Evolutionary conservation across 306 rosid genomes (phyloP).

Genomic region (Sicyos baderoa): DNA sequence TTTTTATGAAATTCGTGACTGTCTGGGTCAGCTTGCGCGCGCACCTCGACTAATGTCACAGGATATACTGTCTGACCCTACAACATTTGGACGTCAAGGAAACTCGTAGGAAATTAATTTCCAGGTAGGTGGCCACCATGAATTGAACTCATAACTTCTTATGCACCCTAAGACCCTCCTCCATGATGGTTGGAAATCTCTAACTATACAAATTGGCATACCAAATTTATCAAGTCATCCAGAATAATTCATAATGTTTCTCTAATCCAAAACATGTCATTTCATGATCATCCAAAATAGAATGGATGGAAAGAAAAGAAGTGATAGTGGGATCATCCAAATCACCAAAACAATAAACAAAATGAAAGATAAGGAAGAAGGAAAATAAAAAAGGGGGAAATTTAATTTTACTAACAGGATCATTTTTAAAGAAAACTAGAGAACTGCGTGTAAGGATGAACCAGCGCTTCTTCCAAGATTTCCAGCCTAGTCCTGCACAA

Average conservation of each 20-base stretch:
- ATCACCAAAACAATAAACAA: conserved; percentile 13
- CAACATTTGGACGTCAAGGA: too few species aligned
- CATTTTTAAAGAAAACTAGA: conserved; percentile 87
- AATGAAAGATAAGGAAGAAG: neutral
- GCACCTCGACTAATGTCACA: too few species aligned
- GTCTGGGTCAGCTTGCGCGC: too few species aligned
- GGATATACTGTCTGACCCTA: too few species aligned
- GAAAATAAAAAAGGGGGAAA: neutral
- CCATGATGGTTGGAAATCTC: too few species aligned
- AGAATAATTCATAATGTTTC: neutral
- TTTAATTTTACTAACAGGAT: conserved; percentile 69
- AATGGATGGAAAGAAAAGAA: conserved; percentile 1
- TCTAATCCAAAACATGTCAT: neutral
- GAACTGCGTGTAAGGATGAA: conserved; percentile 90
- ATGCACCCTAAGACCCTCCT: too few species aligned
- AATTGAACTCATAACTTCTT: too few species aligned
- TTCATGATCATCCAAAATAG: neutral
- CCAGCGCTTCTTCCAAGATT: conserved; percentile 99
- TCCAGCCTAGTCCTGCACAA: conserved; percentile 94
- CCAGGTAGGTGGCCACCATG: too few species aligned
- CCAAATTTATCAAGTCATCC: neutral
- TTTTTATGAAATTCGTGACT: too few species aligned
- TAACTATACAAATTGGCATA: neutral
- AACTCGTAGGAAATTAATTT: too few species aligned
- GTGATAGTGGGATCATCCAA: neutral